Percentiles rank a stretch among this genome's conserved stretches.
These are phyloP conservation scores for Aureobasidium sp. DNA, from an alignment of 2,329 filamentous ascomycete genomes.

Conservation along the genomic window DNA sequence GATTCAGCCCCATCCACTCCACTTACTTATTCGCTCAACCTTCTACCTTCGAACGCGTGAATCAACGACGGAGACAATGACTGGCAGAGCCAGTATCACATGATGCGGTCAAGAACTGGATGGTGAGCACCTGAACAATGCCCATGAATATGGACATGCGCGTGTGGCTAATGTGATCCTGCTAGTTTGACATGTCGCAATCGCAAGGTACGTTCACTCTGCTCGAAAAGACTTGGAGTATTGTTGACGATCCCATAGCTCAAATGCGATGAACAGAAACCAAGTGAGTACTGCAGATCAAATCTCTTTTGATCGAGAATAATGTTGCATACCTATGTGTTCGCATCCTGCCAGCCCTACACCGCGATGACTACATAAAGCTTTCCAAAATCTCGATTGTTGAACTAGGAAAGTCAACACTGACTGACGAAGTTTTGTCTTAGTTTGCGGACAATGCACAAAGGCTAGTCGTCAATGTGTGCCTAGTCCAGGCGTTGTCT, in stretches of 20 bases:
- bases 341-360: neutral
- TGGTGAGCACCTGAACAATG: conserved; percentile 23
- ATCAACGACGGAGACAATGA: neutral
- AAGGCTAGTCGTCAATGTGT: conserved; percentile 56
- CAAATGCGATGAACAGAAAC: conserved; percentile 59
- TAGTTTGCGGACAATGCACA: conserved; percentile 50
- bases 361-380: neutral
- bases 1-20: neutral
- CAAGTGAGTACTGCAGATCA: conserved; percentile 26
- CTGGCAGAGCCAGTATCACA: neutral
- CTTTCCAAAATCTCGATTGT: neutral
- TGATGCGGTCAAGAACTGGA: conserved; percentile 27
- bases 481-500: conserved; percentile 56
- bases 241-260: conserved; percentile 36
- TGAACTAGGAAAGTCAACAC: neutral
- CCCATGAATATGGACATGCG: neutral
- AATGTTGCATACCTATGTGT: too few species aligned
- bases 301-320: neutral
- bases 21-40: neutral
- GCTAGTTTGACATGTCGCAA: conserved; percentile 29
- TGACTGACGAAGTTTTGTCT: neutral
- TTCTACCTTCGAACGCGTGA: neutral
- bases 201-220: conserved; percentile 23
- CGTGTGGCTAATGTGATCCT: conserved; percentile 11
- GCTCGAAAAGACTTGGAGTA: neutral